Base-by-base conservation (phyloP, 2,329 filamentous ascomycete genomes). In the Colletotrichum tanaceti region DNA sequence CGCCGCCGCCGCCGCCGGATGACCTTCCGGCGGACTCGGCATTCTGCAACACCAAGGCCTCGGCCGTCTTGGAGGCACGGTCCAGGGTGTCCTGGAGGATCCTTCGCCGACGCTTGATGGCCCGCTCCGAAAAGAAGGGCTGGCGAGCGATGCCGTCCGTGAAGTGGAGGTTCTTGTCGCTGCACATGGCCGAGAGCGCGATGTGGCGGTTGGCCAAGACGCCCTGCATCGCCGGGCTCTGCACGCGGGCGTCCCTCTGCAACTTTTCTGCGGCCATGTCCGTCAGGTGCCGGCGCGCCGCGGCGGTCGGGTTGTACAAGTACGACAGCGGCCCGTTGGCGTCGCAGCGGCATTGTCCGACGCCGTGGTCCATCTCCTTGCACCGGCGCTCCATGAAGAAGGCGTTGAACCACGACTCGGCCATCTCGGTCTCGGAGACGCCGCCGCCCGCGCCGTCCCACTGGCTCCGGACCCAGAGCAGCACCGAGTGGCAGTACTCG, bases 281-380 rank as follows among this genome's bases (percentile, higher is more conserved):
- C 18, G 64, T 68, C 24, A 68, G 54, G 52, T 49, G 20, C 18
- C 64, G 46, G 4, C 70, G 64, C 5, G 59, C 53, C 35, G 68
- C 68, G 41, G n/a, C 44, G 32, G 70, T 65, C 14, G 70, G 68
- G 50, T 71, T 71, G 58, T 69, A 71, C 11, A 65, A 46, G 39
- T 60, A 71, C 14, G 28, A 28, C 14, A 59, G 46, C 32, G 69
- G 58, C 16, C 59, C 55, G 64, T 59, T 58, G 28, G 70, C 61
- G 46, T 69, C 68, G 65, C 70, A 71, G 2, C 35, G n/a, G 58
- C 70, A 71, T 10, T 16, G 22, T 10, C 58, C 47, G 18, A 54
- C 44, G 18, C 52, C 24, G 14, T 71, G 70, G 47, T 46, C 49
- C 22, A 65, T 14, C 46, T 70, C 64, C 58, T 71, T 71, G 61